Base-by-base conservation (phyloP, 1,284 basidiomycete species). In the Austroboletus olivaceoglutinosus region DNA sequence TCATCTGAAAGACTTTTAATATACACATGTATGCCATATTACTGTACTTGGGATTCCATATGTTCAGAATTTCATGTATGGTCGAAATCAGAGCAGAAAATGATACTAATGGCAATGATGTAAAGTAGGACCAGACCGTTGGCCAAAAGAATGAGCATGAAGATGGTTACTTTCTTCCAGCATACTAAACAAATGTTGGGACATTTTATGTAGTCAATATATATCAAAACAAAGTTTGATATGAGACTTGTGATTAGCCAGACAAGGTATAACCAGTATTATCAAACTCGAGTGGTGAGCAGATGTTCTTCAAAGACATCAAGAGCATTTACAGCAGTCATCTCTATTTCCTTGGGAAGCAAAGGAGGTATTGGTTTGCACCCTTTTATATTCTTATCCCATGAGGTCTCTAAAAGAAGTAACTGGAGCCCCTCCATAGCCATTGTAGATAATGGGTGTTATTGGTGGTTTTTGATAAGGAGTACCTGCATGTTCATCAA, bases 101-200 rank as follows among this genome's bases (percentile, higher is more conserved):
- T 73, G 34, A 78, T 71, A 30, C 95, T 95, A 61, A 98, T 95
- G 48, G 81, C 81, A 68, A 96, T 81, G 73, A 98, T 96, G 71
- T 93, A 94, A 76, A 96, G 95, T 57, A 95, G 75, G 70, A 98
- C 83, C 58, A 84, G 60, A 16, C 68, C 87, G 71, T 98, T 98
- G 61, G 89, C 73, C 41, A 93, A 68, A 60, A 89, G 76, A 67
- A 99, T 97, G 66, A 99, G 83, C 70, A 82, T 74, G 73, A 89
- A 93, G 61, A 96, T 96, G 7, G 95, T 85, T 46, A 98, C 71
- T 73, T 99, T 99, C 72, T 99, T 97, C 45, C 97, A 77, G 96
- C 97, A 99, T 0, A 97, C 97, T 55, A 98, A 82, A 47, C 89
- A 86, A 11, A 99, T 80, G 67, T 99, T 96, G 0, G 94, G 90